These are phyloP conservation scores for Colletotrichum sp. DNA, from an alignment of 2,329 filamentous ascomycete genomes.

Conservation along the genomic window DNA sequence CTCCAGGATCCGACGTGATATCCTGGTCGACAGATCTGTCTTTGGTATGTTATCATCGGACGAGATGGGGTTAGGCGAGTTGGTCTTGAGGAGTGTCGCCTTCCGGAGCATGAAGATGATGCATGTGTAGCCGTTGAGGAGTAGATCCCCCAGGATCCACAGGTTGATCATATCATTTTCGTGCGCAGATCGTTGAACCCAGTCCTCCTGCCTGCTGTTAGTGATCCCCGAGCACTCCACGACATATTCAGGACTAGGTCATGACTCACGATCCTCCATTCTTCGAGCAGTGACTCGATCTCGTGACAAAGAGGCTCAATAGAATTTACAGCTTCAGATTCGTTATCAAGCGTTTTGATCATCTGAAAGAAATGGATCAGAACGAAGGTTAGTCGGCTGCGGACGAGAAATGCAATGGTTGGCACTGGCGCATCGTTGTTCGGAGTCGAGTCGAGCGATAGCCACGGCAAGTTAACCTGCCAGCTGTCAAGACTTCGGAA, in stretches of 20 bases:
- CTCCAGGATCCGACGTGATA: neutral
- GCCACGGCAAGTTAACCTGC: conserved; percentile 37
- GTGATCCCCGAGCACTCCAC: neutral
- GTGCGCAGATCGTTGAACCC: conserved; percentile 24
- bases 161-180: conserved; percentile 25
- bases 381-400: conserved; percentile 32
- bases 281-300: conserved; percentile 28
- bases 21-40: neutral
- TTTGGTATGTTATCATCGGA: conserved; percentile 2
- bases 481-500: conserved; percentile 28
- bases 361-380: conserved; percentile 32
- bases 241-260: neutral
- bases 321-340: neutral
- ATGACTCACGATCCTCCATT: conserved; percentile 31
- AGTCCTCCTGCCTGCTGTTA: conserved; percentile 25
- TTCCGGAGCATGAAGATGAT: conserved; percentile 40
- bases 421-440: conserved; percentile 23
- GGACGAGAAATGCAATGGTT: conserved; percentile 31
- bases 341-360: neutral
- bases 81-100: conserved; percentile 3
- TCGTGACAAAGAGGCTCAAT: conserved; percentile 28
- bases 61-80: neutral
- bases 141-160: conserved; percentile 30
- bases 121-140: conserved; percentile 32
- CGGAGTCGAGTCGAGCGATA: conserved; percentile 27